These are phyloP conservation scores for Thraustochytrium sp. DNA, from an alignment of 352 stramenopile species.

Conservation along the genomic window DNA sequence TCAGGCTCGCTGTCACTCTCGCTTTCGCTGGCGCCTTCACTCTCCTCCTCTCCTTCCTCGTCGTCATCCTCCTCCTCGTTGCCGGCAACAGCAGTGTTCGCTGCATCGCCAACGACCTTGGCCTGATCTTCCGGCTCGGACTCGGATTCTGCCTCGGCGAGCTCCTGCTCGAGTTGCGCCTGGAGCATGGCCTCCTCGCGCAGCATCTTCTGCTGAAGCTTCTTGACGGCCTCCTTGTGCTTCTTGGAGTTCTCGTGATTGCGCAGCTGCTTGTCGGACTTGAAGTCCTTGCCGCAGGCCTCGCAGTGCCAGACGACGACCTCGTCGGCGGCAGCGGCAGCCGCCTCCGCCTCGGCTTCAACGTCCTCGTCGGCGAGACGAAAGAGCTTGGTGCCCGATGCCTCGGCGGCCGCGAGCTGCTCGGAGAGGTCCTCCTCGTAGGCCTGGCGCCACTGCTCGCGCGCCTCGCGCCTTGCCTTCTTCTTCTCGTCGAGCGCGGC, in stretches of 20 bases:
- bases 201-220: slow-evolving; percentile 24
- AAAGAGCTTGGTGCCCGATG: slow-evolving; percentile 14
- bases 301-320: slow-evolving; percentile 7
- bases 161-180: too few relatives aligned
- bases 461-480: background rate
- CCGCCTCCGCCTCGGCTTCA: background rate
- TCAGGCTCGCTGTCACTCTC: background rate
- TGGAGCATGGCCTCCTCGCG: background rate
- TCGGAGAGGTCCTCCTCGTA: slow-evolving; percentile 4
- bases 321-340: slow-evolving; percentile 19
- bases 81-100: background rate
- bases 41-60: background rate
- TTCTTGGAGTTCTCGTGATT: slow-evolving; percentile 45
- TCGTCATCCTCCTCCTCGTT: background rate
- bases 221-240: slow-evolving; percentile 37
- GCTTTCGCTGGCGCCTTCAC: background rate
- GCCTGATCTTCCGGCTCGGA: background rate
- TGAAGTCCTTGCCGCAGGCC: slow-evolving; percentile 37
- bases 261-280: slow-evolving; percentile 33
- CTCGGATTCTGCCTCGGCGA: background rate
- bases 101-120: background rate
- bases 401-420: background rate
- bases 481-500: slow-evolving; percentile 33
- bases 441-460: slow-evolving; percentile 8
- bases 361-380: slow-evolving; percentile 14